Base-by-base conservation (phyloP, 2,329 filamentous ascomycete species). In the Diaporthe ampelina region DNA sequence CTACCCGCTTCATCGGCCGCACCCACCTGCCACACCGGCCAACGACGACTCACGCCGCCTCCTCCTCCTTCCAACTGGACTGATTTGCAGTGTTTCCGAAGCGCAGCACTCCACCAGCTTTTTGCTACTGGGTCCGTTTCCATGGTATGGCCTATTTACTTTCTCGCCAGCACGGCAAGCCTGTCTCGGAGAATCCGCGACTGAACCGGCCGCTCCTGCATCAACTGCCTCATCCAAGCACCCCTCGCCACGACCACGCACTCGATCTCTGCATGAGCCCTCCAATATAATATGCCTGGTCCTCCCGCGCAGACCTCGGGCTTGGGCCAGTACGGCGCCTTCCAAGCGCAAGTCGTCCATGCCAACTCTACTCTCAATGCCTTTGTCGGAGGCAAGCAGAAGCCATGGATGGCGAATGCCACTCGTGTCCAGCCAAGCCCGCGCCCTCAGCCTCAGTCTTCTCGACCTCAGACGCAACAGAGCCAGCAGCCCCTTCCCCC, bases 341-440 rank as follows among this genome's bases (percentile, higher is more conserved):
- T 54, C 26, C 70, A 65, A 21, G 35, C 48, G 9, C 69, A 79
- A 37, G 79, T 81, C 75, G 79, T 79, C 2, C 76, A 76, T 1
- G 75, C 80, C 15, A 83, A 82, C 76, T 79, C 77, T 50, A 82
- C 81, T 1, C 79, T 79, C 32, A 79, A 79, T 69, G 72, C 77
- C 29, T 82, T 83, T 70, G 76, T 83, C 48, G 78, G 78, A 4
- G 65, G 76, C 29, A 76, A 57, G 58, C 76, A 80, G 68, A 81
- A 79, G 65, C 70, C 80, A 76, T 82, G 81, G 81, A 77, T 81
- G 74, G 77, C 77, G 19, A 72, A 63, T 57, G 32, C 75, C 24
- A 43, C 74, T 50, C 61, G 68, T 52, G 72, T 72, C 43, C 77
- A 77, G 35, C 69, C 75, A 26, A 75, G 56, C 50, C 48, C 74